Conservation (phyloP, 2,329 filamentous ascomycete species). For the Xylaria sp. region DNA sequence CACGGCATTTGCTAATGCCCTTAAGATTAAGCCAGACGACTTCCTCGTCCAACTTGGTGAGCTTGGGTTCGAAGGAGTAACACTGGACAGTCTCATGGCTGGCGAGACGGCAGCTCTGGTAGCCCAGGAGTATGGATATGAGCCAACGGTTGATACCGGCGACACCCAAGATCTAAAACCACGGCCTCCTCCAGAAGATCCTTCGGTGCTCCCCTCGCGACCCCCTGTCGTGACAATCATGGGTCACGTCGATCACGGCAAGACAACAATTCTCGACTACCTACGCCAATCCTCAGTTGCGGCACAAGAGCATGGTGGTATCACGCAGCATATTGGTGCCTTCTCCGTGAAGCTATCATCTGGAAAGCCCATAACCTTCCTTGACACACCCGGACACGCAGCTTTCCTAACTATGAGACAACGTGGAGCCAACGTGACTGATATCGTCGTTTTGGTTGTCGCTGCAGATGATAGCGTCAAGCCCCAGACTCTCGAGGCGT, state of each 20-base stretch:
- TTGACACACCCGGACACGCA: conserved; percentile 95
- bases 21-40: conserved; percentile 75
- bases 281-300: conserved; percentile 92
- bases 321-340: conserved; percentile 98
- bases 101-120: conserved; percentile 91
- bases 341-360: conserved; percentile 90
- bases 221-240: conserved; percentile 98
- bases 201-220: conserved; percentile 73
- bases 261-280: conserved; percentile 95
- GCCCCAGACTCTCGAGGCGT: conserved; percentile 94
- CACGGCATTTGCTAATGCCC: conserved; percentile 78
- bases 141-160: conserved; percentile 78
- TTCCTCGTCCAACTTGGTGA: conserved; percentile 83
- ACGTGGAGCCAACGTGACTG: conserved; percentile 93
- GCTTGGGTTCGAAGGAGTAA: conserved; percentile 89
- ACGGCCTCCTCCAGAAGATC: conserved; percentile 75
- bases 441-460: conserved; percentile 95
- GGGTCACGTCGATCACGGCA: conserved; percentile 98
- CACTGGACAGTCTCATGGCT: conserved; percentile 85
- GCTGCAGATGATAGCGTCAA: conserved; percentile 98
- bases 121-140: conserved; percentile 91
- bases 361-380: conserved; percentile 92
- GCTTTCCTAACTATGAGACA: conserved; percentile 97
- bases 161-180: conserved; percentile 77
- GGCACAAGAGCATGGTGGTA: conserved; percentile 92